Evolutionary conservation across 495 filamentous ascomycete species (phyloP).

Genomic region (Platismatia glauca): DNA sequence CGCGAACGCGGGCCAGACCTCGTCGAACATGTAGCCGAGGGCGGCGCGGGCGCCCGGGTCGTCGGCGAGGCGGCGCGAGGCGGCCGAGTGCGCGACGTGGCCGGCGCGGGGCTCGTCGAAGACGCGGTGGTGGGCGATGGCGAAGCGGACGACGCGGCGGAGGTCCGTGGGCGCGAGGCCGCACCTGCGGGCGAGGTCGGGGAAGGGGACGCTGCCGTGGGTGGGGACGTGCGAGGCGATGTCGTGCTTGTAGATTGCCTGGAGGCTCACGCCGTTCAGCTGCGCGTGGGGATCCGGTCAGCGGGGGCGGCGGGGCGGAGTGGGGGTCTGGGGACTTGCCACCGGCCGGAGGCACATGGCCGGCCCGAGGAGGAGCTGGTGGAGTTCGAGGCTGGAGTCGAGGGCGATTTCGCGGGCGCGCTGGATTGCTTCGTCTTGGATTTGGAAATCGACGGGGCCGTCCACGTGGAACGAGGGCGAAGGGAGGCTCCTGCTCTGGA

Average conservation of each 20-base stretch:
- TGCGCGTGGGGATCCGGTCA: background rate
- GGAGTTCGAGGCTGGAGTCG: constrained; percentile 21
- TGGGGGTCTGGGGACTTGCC: constrained; percentile 8
- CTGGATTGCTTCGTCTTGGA: constrained; percentile 17
- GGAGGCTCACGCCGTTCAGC: constrained; percentile 22
- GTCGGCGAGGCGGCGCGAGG: constrained; percentile 36
- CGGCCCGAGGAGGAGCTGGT: constrained; percentile 22
- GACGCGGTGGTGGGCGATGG: constrained; percentile 43
- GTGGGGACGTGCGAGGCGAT: constrained; percentile 29
- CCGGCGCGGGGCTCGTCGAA: constrained; percentile 44
- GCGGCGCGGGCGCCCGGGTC: constrained; percentile 37
- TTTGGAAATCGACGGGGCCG: constrained; percentile 17
- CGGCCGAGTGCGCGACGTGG: constrained; percentile 45
- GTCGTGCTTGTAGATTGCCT: constrained; percentile 32
- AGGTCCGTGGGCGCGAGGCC: constrained; percentile 38
- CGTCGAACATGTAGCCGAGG: constrained; percentile 35
- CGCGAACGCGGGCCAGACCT: constrained; percentile 16
- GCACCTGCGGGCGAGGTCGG: constrained; percentile 34
- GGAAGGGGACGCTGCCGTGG: constrained; percentile 33
- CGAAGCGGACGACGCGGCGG: constrained; percentile 44
- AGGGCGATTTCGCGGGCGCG: constrained; percentile 14
- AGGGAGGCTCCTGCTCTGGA: constrained; percentile 13
- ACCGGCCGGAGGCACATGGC: constrained; percentile 13
- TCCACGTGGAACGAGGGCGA: constrained; percentile 22
- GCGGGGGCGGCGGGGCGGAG: background rate